Conservation (phyloP, 2,329 filamentous ascomycete genomes). For the Arthrobotrys conoides region DNA sequence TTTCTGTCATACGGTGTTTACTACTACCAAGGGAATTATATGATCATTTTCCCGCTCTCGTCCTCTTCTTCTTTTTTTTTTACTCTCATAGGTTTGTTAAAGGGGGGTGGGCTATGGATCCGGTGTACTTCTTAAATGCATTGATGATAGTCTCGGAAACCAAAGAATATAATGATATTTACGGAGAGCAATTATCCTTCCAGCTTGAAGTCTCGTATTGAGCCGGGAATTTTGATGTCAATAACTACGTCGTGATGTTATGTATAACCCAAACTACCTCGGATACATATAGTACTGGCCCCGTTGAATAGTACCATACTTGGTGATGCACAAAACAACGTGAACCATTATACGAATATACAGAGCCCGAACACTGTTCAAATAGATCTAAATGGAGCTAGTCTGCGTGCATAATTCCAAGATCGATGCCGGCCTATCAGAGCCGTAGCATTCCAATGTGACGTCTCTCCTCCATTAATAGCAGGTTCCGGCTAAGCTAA, state of each 20-base stretch:
- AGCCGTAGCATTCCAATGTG: slow-evolving; percentile 19
- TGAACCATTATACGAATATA: not conserved
- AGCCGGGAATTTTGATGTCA: not conserved
- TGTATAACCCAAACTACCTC: too few species aligned
- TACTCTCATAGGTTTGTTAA: slow-evolving; percentile 50
- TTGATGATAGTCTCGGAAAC: slow-evolving; percentile 61
- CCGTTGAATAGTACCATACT: not conserved
- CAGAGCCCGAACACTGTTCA: not conserved
- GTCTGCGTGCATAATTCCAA: slow-evolving; percentile 3
- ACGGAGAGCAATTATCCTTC: slow-evolving; percentile 42
- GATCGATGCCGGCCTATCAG: slow-evolving; percentile 29
- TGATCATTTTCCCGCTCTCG: slow-evolving; percentile 40
- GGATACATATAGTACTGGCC: too few species aligned
- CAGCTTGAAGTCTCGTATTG: not conserved
- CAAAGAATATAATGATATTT: slow-evolving; percentile 61
- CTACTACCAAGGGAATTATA: slow-evolving; percentile 49
- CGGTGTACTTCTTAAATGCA: slow-evolving; percentile 61
- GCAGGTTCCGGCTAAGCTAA: slow-evolving; percentile 23
- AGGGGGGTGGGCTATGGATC: slow-evolving; percentile 56
- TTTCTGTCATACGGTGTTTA: slow-evolving; percentile 55
- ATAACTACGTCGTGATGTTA: too few species aligned
- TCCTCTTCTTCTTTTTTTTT: slow-evolving; percentile 50
- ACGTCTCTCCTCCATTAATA: slow-evolving; percentile 25
- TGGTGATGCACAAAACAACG: not conserved
- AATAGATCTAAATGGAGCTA: not conserved